Evolutionary conservation across 148 eudicot genomes (phyloP), one percentile per base, ranked within the genome.

Genomic region (Silene uniflora): DNA sequence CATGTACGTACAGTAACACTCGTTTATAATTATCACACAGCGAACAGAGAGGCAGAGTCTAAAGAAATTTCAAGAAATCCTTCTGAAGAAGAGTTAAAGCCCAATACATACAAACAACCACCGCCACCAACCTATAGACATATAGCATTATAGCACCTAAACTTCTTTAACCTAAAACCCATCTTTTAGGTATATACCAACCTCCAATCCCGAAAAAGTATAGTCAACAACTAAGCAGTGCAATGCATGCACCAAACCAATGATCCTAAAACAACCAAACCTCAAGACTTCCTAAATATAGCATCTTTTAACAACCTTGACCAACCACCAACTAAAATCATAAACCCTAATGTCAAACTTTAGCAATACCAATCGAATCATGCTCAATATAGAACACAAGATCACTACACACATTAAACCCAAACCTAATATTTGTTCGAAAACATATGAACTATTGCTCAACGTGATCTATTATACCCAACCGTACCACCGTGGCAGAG

Each of bases 141-240:
- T 5, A 27, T 27, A 27, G 29, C 13, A 64, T 11, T 64, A 29
- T 10, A 35, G 16, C 54, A 32, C 4, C 9, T 8, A 29, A 13
- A 13, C 46, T 63, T 63, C 67, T 63, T 63, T 63, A 66, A 7
- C 69, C 69, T 66, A 66, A 63, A 25, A 25, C 25, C 16, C 27
- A 68, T 46, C 29, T 68, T 68, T 68, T 68, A 46, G 72, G 27
- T 68, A 44, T 10, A 46, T 42, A 68, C 72, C 72, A 68, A 68
- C 72, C 29, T 68, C 72, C 55, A 42, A 42, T 46, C 55, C 25
- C 72, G 46, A 49, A 21, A 69, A 46, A 23, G 59, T 49, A 47
- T 49, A 49, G 73, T 69, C 73, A 71, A 52, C 61, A 13, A 52
- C 61, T 10, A 52, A 71, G 13, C 73, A 71, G 21, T 71, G 44